These are phyloP conservation scores for Cladorrhinum sp. DNA, from an alignment of 2,329 filamentous ascomycete genomes.

Conservation along the genomic window DNA sequence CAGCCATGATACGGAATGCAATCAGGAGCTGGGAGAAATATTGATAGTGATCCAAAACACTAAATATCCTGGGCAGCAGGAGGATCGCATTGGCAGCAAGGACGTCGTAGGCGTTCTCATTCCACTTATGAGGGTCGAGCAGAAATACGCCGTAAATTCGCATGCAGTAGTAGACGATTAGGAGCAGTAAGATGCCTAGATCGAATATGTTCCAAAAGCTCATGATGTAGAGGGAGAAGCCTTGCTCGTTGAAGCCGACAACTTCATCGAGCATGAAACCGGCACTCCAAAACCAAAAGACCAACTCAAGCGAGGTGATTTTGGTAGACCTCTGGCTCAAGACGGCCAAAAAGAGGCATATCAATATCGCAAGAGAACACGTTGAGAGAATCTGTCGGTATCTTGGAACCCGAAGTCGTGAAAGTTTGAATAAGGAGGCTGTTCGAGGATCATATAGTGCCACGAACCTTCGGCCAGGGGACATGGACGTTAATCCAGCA, in stretches of 20 bases:
- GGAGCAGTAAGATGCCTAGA: slow-evolving; percentile 78
- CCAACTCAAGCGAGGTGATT: slow-evolving; percentile 79
- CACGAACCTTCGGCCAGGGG: slow-evolving; percentile 64
- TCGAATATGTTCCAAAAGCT: slow-evolving; percentile 98
- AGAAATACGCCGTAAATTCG: slow-evolving; percentile 84
- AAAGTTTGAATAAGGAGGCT: slow-evolving; percentile 88
- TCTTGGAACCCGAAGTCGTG: slow-evolving; percentile 81
- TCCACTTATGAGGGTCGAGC: slow-evolving; percentile 69
- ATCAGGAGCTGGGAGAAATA: slow-evolving; percentile 96
- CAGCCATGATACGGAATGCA: slow-evolving; percentile 89
- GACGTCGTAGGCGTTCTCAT: slow-evolving; percentile 89
- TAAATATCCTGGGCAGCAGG: slow-evolving; percentile 86
- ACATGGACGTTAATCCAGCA: slow-evolving; percentile 28
- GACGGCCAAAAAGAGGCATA: slow-evolving; percentile 82
- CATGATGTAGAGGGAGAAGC: slow-evolving; percentile 94
- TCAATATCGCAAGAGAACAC: slow-evolving; percentile 77
- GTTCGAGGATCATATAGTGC: slow-evolving; percentile 87
- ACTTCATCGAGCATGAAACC: slow-evolving; percentile 97
- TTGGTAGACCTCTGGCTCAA: slow-evolving; percentile 69
- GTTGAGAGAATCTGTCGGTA: slow-evolving; percentile 91
- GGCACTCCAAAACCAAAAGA: slow-evolving; percentile 98
- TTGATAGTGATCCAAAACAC: slow-evolving; percentile 87
- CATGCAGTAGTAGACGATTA: slow-evolving; percentile 87
- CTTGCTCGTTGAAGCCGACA: slow-evolving; percentile 94
- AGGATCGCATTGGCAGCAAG: slow-evolving; percentile 87